Conservation (phyloP, 805 yeast genomes). For the Spathaspora girioi region DNA sequence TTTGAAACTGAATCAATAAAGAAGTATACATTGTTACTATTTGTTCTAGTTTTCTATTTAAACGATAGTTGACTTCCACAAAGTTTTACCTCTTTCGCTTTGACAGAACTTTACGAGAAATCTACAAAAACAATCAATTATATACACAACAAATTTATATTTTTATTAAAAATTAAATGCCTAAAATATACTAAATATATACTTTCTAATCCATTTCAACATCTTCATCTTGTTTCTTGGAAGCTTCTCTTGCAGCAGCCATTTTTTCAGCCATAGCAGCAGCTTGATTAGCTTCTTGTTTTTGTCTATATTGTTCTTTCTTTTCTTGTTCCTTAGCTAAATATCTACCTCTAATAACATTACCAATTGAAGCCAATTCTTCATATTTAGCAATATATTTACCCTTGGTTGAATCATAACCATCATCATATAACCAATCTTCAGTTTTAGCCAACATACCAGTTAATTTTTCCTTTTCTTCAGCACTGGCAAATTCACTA, state of each 20-base stretch:
- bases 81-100: too few relatives aligned
- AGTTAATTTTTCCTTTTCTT: constrained; percentile 77
- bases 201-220: constrained; percentile 28
- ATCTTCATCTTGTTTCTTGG: constrained; percentile 24
- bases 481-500: constrained; percentile 81
- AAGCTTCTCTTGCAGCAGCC: constrained; percentile 71
- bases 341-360: constrained; percentile 93
- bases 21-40: too few relatives aligned
- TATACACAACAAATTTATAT: not conserved
- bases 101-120: too few relatives aligned
- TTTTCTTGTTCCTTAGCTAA: constrained; percentile 92
- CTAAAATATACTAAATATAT: too few relatives aligned
- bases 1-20: too few relatives aligned
- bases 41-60: too few relatives aligned
- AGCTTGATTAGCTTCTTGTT: constrained; percentile 83
- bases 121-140: too few relatives aligned
- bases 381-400: constrained; percentile 97
- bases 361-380: constrained; percentile 92
- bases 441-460: constrained; percentile 80
- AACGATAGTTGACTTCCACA: too few relatives aligned
- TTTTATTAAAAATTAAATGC: not conserved
- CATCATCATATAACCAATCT: constrained; percentile 98
- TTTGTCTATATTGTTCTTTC: constrained; percentile 81
- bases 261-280: constrained; percentile 79
- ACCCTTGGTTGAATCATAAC: constrained; percentile 94